phyloP scores from a whole-genome alignment of 2,329 filamentous ascomycete genomes.

The Alternaria tenuissima region DNA sequence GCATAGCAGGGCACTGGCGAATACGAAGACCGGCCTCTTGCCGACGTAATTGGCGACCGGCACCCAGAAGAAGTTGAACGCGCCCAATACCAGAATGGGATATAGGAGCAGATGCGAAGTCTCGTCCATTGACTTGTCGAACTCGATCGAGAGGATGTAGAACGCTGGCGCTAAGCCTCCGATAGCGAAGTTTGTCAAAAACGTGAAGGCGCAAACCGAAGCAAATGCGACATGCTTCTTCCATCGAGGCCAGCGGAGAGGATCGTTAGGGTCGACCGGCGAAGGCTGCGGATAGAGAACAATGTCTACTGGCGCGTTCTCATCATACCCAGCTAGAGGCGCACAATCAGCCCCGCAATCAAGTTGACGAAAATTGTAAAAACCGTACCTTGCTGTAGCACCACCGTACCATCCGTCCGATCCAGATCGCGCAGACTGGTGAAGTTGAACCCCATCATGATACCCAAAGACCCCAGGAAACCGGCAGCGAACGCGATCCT shows the following conservation, averaged over 20 bases:
- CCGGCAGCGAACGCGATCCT: not conserved
- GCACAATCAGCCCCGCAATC: conserved; percentile 1
- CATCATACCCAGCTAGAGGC: not conserved
- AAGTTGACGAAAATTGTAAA: not conserved
- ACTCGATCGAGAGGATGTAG: conserved; percentile 56
- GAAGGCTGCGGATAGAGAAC: conserved; percentile 61
- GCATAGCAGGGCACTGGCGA: conserved; percentile 56
- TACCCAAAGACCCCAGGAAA: not conserved
- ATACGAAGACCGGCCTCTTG: conserved; percentile 58
- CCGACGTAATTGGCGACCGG: conserved; percentile 59
- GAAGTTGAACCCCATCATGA: conserved; percentile 44
- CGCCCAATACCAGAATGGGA: conserved; percentile 58
- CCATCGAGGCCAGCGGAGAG: conserved; percentile 57
- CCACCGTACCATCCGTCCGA: conserved; percentile 51
- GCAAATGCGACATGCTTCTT: conserved; percentile 55
- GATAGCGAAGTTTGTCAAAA: conserved; percentile 57
- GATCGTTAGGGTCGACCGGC: conserved; percentile 57
- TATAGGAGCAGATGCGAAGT: conserved; percentile 52
- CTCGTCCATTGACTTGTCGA: conserved; percentile 56
- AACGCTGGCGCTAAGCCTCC: conserved; percentile 56
- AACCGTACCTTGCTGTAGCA: conserved; percentile 38
- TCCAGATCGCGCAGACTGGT: conserved; percentile 48
- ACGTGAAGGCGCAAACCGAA: conserved; percentile 56
- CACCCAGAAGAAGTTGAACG: conserved; percentile 63
- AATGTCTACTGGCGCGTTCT: conserved; percentile 21